Conservation (phyloP, 768 basidiomycete genomes). For the Podaxis mareebaensis region DNA sequence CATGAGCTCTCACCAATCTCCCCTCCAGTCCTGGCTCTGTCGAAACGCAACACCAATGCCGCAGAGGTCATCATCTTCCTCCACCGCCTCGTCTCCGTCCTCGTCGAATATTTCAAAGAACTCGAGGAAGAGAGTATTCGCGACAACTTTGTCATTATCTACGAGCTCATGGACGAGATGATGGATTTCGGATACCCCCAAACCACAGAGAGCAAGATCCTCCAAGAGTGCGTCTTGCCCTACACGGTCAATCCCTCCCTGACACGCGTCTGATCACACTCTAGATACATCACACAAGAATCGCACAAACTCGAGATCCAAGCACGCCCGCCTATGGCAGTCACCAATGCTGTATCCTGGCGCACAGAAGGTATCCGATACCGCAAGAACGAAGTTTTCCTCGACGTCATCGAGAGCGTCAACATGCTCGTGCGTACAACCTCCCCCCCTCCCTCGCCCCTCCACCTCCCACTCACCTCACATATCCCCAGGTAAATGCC, state of each 20-base stretch:
- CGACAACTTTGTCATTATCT: conserved; percentile 99
- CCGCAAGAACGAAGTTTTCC: conserved; percentile 98
- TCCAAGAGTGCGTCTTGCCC: conserved; percentile 77
- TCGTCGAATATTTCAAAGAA: conserved; percentile 99
- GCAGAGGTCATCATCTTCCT: conserved; percentile 96
- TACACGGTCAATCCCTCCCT: background rate
- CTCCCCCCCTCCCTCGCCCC: background rate
- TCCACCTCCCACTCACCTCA: background rate
- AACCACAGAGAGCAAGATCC: conserved; percentile 98
- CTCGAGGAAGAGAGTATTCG: conserved; percentile 98
- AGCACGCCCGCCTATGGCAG: conserved; percentile 91
- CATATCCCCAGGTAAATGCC: conserved; percentile 75
- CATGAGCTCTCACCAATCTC: background rate
- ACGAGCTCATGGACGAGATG: conserved; percentile 99
- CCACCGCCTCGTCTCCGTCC: conserved; percentile 88
- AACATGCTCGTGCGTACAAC: conserved; percentile 77
- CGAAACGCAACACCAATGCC: conserved; percentile 94
- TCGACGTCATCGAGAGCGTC: conserved; percentile 97
- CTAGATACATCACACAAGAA: conserved; percentile 91
- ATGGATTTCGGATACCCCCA: conserved; percentile 99
- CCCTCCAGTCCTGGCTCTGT: conserved; percentile 82
- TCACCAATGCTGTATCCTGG: conserved; percentile 99
- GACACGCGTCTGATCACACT: conserved; percentile 34
- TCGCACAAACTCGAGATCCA: conserved; percentile 95
- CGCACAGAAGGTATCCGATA: conserved; percentile 96